Percentiles rank a stretch among this genome's conserved stretches.
Conservation (phyloP, 495 filamentous ascomycete species). For the Jackrogersella minutella region DNA sequence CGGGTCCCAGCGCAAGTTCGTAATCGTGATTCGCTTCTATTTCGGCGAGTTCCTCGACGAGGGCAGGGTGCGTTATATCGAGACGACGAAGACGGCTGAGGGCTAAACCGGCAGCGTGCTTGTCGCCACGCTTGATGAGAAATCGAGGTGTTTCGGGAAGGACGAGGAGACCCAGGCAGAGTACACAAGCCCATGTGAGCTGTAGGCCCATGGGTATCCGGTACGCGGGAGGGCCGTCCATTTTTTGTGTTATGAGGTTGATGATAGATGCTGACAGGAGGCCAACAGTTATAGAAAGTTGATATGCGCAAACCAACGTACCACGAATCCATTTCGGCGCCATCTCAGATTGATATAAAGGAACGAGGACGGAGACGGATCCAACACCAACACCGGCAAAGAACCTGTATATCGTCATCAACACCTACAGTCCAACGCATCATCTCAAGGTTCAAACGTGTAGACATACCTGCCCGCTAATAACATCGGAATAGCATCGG, state of each 20-base stretch:
- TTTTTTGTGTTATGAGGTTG: conserved; percentile 76
- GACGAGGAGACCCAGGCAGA: conserved; percentile 74
- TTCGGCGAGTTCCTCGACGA: conserved; percentile 83
- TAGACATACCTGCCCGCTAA: conserved; percentile 63
- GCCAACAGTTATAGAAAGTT: conserved; percentile 87
- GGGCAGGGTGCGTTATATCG: conserved; percentile 74
- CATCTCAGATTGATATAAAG: conserved; percentile 89
- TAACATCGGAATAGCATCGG: conserved; percentile 67
- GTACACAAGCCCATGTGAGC: conserved; percentile 82
- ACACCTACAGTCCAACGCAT: background rate
- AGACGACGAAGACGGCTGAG: conserved; percentile 81
- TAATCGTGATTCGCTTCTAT: conserved; percentile 92
- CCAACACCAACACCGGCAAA: conserved; percentile 87
- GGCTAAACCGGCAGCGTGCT: conserved; percentile 72
- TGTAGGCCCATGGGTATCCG: conserved; percentile 88
- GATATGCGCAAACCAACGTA: conserved; percentile 88
- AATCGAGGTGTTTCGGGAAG: conserved; percentile 91
- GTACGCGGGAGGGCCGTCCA: conserved; percentile 71
- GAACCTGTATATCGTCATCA: conserved; percentile 49
- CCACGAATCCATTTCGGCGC: conserved; percentile 92
- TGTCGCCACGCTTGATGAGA: conserved; percentile 78
- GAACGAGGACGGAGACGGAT: conserved; percentile 80
- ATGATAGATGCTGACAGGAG: conserved; percentile 83
- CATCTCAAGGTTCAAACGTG: background rate
- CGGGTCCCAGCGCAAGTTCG: conserved; percentile 76